Conservation (phyloP, 805 yeast species). For the Zygotorulaspora florentina region DNA sequence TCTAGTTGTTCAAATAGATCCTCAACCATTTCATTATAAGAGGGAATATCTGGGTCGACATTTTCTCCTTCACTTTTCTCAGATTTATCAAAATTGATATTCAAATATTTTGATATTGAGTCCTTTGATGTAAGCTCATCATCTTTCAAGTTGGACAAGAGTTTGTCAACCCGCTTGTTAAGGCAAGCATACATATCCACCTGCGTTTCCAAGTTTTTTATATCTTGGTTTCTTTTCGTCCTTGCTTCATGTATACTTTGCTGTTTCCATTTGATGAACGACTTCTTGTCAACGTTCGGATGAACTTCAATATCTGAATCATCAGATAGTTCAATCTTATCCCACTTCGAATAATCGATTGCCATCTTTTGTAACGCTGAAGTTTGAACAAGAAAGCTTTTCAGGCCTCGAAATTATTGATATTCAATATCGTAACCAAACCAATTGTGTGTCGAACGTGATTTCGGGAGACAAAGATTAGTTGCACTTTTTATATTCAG, state of each 20-base stretch:
- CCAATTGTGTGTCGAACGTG: no score
- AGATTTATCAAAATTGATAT: constrained; percentile 49
- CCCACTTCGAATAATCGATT: constrained; percentile 97
- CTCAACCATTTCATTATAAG: constrained; percentile 90
- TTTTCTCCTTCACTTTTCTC: constrained; percentile 51
- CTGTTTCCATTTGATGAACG: constrained; percentile 95
- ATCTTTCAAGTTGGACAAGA: constrained; percentile 43
- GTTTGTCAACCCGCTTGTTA: constrained; percentile 64
- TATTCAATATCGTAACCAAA: no score
- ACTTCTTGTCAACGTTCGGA: constrained; percentile 92
- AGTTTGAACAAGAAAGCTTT: background rate
- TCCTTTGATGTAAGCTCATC: constrained; percentile 35
- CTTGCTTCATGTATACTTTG: constrained; percentile 95
- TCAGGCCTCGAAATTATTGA: background rate
- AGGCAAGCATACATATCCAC: constrained; percentile 74
- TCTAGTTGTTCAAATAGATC: constrained; percentile 77
- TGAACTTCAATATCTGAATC: constrained; percentile 97
- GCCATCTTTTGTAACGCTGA: constrained; percentile 45
- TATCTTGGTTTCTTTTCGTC: constrained; percentile 70
- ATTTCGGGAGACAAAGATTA: background rate
- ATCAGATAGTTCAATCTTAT: constrained; percentile 89
- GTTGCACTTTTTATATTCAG: no score
- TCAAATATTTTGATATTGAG: constrained; percentile 41
- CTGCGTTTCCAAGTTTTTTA: constrained; percentile 70
- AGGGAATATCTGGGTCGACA: constrained; percentile 47